Evolutionary conservation across 768 basidiomycete genomes (phyloP), one percentile per base, ranked within the genome.

Genomic region (Xerocomus brunneocitrinus): DNA sequence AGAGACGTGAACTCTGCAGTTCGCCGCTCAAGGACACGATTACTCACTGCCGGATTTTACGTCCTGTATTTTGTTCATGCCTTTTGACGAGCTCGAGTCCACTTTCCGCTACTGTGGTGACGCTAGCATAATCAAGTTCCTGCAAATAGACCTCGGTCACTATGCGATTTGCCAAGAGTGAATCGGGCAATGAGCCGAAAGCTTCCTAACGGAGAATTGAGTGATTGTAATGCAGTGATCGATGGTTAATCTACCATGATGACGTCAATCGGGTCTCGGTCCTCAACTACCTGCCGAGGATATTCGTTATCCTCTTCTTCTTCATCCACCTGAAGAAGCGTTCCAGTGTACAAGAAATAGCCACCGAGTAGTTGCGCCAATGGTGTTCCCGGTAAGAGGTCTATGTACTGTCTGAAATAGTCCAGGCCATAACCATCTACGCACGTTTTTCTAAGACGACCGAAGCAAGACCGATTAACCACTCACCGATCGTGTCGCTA

Each of bases 71-170:
- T 38, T 66, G 61, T 63, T 91, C 85, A 8, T 79, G 63, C 28
- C 70, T 74, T 9, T 71, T 71, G 8, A 90, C 62, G 5, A 85
- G 70, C 27, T 76, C 74, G 36, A 94, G 67, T 0, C 89, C 89
- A 38, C 76, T 79, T 60, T 94, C 91, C 1, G 89, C 81, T 1
- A 80, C 77, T 44, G 81, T 82, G 49, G 89, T 80, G 0, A 85
- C 80, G 57, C 83, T 86, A 43, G 83, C 75, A 67, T 88, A 89
- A 67, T 98, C 94, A 13, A 75, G 65, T 56, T 91, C 86, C 28
- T 72, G 66, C 5, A 83, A 69, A 62, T 92, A 89, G 35, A 89
- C 74, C 39, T 86, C 79, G 0, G 80, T 74, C 31, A 84, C 68
- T 13, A 93, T 74, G 19, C 88, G 79, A 59, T 80, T 83, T 0